Percentiles rank a stretch among this genome's conserved stretches.
Conservation (phyloP, 2,329 filamentous ascomycete species). For the Blastomyces emzantsi region DNA sequence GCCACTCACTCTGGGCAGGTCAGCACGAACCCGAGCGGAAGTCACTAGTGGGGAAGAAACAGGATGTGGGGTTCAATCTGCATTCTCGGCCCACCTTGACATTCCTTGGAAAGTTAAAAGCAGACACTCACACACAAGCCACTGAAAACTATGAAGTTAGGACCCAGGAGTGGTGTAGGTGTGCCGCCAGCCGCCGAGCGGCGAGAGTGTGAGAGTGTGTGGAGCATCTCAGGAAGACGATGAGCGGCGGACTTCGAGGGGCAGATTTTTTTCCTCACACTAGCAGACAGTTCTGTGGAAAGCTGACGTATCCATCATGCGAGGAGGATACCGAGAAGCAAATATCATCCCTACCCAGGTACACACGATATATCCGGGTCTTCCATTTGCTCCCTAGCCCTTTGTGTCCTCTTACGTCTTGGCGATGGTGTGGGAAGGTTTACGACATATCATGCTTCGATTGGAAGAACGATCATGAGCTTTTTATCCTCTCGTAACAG, state of each 20-base stretch:
- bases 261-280: not conserved
- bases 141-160: not conserved
- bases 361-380: not conserved
- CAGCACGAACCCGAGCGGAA: not conserved
- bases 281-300: not conserved
- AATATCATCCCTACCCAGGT: not conserved
- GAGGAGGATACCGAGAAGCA: not conserved
- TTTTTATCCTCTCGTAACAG: not conserved
- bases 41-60: not conserved
- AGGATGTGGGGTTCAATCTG: not conserved
- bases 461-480: not conserved
- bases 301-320: not conserved
- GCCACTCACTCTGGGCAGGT: not conserved
- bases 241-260: not conserved
- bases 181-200: not conserved
- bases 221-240: not conserved
- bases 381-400: not conserved
- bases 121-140: not conserved
- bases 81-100: not conserved
- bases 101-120: constrained; percentile 1
- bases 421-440: not conserved
- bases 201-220: not conserved
- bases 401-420: not conserved
- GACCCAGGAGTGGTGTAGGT: not conserved
- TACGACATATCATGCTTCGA: not conserved